phyloP scores from a whole-genome alignment of 257 asterid genomes.

The Solanum boliviense region DNA sequence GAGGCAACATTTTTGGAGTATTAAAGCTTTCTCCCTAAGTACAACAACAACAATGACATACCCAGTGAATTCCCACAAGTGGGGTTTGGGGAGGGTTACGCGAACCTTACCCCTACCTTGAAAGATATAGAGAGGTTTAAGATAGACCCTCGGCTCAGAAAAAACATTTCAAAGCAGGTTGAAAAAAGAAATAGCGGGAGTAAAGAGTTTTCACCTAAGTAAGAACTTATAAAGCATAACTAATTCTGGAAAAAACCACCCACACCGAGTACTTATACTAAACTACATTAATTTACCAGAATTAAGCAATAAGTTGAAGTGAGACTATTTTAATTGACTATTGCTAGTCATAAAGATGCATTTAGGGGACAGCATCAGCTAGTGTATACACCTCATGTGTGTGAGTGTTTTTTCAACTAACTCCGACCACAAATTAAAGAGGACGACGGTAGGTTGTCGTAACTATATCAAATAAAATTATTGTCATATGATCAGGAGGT shows the following conservation, averaged over 20 bases:
- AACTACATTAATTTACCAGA: background rate
- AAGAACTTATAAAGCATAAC: background rate
- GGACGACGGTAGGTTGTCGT: background rate
- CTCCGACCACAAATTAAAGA: background rate
- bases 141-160: background rate
- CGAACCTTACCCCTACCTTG: background rate
- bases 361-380: background rate
- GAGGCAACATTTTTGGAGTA: background rate
- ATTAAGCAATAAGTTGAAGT: background rate
- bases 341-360: background rate
- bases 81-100: background rate
- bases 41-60: background rate
- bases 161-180: background rate
- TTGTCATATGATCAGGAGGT: background rate
- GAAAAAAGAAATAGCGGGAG: background rate
- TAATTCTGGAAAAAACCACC: background rate
- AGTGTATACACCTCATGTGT: background rate
- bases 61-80: background rate
- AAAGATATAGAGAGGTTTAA: background rate
- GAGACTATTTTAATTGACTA: background rate
- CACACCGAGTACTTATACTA: background rate
- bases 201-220: background rate
- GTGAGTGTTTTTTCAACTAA: background rate
- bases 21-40: background rate
- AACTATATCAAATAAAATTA: no score